Conservation (phyloP, 331 rosid species). For the Stylosanthes scabra region DNA sequence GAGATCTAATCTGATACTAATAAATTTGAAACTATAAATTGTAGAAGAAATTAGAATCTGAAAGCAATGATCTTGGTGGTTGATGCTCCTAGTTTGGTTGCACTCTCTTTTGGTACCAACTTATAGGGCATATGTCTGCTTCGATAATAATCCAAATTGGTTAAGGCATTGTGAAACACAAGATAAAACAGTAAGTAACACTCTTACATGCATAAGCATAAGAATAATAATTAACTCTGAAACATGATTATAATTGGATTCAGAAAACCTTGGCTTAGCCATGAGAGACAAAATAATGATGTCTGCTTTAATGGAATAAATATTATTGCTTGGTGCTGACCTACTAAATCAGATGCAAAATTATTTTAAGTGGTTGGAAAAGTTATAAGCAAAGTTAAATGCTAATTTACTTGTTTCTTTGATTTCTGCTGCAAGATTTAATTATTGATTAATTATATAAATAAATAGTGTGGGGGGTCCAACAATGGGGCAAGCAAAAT, state of each 20-base stretch:
- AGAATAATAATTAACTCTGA: not conserved
- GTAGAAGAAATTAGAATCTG: slow-evolving; percentile 20
- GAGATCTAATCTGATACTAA: slow-evolving; percentile 17
- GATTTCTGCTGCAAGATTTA: slow-evolving; percentile 27
- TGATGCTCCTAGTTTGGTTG: slow-evolving; percentile 16
- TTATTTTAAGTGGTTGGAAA: slow-evolving; percentile 32
- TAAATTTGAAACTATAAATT: slow-evolving; percentile 17
- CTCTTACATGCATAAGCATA: not conserved
- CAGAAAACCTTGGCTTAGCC: slow-evolving; percentile 21
- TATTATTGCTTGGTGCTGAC: slow-evolving; percentile 19
- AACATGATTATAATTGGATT: slow-evolving; percentile 16
- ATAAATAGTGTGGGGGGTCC: slow-evolving; percentile 30
- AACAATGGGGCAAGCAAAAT: slow-evolving; percentile 36
- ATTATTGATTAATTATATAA: slow-evolving; percentile 35
- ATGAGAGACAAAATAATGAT: slow-evolving; percentile 23
- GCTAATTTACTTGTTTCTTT: slow-evolving; percentile 22
- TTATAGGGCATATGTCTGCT: slow-evolving; percentile 33
- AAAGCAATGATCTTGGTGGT: not conserved
- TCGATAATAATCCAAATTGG: not conserved
- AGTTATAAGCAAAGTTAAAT: slow-evolving; percentile 52
- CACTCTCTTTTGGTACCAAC: slow-evolving; percentile 32
- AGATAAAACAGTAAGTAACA: slow-evolving; percentile 10
- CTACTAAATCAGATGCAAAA: slow-evolving; percentile 7
- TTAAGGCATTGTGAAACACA: slow-evolving; percentile 18
- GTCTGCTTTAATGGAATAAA: slow-evolving; percentile 33